These are phyloP conservation scores for Sclerotinia glacialis DNA, from an alignment of 2,329 filamentous ascomycete species.

Conservation along the genomic window DNA sequence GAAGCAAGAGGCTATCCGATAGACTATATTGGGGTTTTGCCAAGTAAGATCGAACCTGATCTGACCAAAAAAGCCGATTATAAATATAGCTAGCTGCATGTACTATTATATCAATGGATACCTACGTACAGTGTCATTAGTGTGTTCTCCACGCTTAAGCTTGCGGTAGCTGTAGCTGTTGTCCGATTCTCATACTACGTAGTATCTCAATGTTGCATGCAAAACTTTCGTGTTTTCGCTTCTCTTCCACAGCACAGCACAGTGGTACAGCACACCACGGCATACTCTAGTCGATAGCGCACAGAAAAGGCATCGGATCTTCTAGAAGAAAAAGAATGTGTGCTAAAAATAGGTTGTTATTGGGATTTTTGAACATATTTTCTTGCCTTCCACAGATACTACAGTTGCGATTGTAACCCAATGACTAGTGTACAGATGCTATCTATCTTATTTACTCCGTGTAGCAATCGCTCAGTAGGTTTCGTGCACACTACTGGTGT, in stretches of 20 bases:
- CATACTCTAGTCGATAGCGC: neutral
- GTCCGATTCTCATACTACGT: conserved; percentile 16
- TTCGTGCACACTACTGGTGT: neutral
- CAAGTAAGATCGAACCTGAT: conserved; percentile 3
- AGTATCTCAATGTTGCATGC: conserved; percentile 18
- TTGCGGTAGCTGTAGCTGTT: neutral
- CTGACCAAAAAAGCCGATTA: neutral
- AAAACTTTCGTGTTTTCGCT: conserved; percentile 4
- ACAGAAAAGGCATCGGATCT: conserved; percentile 7
- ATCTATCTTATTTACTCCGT: neutral
- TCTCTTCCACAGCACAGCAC: neutral
- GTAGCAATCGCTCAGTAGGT: neutral
- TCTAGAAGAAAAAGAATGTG: conserved; percentile 9
- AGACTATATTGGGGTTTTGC: neutral
- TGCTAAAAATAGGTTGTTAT: conserved; percentile 7
- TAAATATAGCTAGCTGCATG: conserved; percentile 1
- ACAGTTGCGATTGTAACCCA: conserved; percentile 1
- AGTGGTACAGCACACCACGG: neutral
- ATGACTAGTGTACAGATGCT: neutral
- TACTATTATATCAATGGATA: neutral
- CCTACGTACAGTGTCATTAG: neutral
- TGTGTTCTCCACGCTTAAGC: neutral
- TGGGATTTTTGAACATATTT: neutral
- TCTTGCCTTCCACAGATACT: neutral
- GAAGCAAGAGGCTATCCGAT: conserved; percentile 6